Base-by-base conservation (phyloP, 208 protist species). In the Tritrichomonas foetus region DNA sequence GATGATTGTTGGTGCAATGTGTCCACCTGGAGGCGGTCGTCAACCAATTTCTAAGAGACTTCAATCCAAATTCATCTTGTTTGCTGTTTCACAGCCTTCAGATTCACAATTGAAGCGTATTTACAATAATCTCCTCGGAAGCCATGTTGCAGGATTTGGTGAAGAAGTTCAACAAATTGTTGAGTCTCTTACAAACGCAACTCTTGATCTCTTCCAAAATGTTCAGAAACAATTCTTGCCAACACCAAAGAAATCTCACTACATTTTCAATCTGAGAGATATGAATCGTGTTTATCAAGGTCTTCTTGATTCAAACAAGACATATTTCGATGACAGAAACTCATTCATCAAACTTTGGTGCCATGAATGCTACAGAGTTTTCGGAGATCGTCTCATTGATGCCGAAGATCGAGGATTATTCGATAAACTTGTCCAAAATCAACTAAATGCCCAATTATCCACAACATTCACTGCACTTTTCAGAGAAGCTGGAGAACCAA, bases 241-340 rank as follows among this genome's bases (percentile, higher is more conserved):
- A 0, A 99, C 98, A 69, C 98, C 98, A 55, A 98, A 96, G 93
- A 99, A 99, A 96, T 98, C 97, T 30, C 98, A 99, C 96, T 99
- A 99, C 95, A 95, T 99, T 44, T 99, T 99, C 96, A 99, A 98
- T 95, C 94, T 99, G 74, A 97, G 98, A 89, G 98, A 99, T 95
- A 96, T 99, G 61, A 97, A 97, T 95, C 98, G 98, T 95, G 98
- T 99, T 41, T 99, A 99, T 95, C 97, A 99, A 95, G 98, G 98
- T 74, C 97, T 99, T 89, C 96, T 98, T 94, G 95, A 96, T 84
- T 97, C 97, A 84, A 94, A 98, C 93, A 95, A 97, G 39, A 96
- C 97, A 94, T 96, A 96, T n/a, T 95, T 98, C 84, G 97, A 97
- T 69, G 97, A 96, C 94, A 97, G 97, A 96, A 98, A 99, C 94